Conservation (phyloP, 352 stramenopile genomes). For the Phytophthora colocasiae region DNA sequence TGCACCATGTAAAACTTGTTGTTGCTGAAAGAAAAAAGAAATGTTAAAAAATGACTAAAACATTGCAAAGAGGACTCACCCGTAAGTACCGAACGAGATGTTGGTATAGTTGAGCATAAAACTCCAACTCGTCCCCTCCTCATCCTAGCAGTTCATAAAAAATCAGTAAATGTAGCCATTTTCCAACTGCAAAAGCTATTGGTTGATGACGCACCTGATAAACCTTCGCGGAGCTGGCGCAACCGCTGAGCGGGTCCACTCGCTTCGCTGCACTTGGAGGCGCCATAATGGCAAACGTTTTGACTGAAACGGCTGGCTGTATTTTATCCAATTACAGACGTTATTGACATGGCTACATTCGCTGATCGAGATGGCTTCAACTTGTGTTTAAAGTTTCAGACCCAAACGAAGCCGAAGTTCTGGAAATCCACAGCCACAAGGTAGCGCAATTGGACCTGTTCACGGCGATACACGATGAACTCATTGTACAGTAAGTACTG, state of each 20-base stretch:
- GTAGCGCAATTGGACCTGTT: constrained; percentile 55
- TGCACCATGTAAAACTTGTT: constrained; percentile 87
- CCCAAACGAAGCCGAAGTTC: constrained; percentile 18
- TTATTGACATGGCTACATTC: constrained; percentile 11
- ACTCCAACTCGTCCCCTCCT: constrained; percentile 40
- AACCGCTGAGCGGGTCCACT: constrained; percentile 44
- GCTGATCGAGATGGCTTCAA: not conserved
- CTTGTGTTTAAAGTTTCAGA: not conserved
- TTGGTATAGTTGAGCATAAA: constrained; percentile 64
- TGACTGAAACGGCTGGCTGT: constrained; percentile 18
- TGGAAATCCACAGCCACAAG: constrained; percentile 38
- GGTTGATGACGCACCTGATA: constrained; percentile 31
- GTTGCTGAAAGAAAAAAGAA: constrained; percentile 42
- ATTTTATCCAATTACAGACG: constrained; percentile 33
- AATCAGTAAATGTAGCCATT: constrained; percentile 3
- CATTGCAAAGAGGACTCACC: constrained; percentile 24
- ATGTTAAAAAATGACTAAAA: too few species aligned
- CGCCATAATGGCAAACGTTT: constrained; percentile 17
- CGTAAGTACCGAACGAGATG: constrained; percentile 58
- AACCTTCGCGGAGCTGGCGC: constrained; percentile 27
- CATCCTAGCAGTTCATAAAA: constrained; percentile 31
- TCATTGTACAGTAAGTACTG: constrained; percentile 54
- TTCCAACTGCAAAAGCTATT: too few species aligned
- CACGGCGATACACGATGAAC: constrained; percentile 54
- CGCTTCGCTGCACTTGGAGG: constrained; percentile 15